Evolutionary conservation across 139 green algal genomes (phyloP).

Genomic region (Chloropicon primus): DNA sequence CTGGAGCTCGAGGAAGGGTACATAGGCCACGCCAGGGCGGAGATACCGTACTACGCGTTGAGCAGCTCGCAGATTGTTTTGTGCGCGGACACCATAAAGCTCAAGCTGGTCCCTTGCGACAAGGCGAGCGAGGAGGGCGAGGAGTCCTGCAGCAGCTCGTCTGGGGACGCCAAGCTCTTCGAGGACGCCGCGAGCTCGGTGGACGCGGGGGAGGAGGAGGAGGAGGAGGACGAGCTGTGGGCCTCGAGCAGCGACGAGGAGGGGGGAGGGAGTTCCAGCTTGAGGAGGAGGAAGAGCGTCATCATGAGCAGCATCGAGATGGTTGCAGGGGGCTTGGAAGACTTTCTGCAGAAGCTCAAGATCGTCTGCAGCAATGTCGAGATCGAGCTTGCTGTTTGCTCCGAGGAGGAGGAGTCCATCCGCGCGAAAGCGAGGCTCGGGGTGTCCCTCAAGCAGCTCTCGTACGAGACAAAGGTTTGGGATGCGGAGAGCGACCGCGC

Average conservation of each 20-base stretch:
- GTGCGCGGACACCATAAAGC: neutral
- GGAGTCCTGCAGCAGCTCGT: too few relatives aligned
- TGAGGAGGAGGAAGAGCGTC: neutral
- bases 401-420: too few relatives aligned
- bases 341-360: neutral
- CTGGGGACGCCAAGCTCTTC: too few relatives aligned
- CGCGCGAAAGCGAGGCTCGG: too few relatives aligned
- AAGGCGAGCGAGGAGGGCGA: too few relatives aligned
- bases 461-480: neutral
- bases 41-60: neutral
- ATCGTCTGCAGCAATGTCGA: neutral
- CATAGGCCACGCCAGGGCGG: neutral
- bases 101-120: too few relatives aligned
- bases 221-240: neutral
- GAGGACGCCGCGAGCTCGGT: too few relatives aligned
- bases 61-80: neutral
- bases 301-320: neutral
- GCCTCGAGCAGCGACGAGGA: neutral
- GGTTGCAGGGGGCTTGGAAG: neutral
- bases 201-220: neutral
- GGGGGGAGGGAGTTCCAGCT: neutral
- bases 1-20: neutral
- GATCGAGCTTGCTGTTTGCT: neutral
- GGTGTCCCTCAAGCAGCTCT: neutral
- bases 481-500: neutral